A percentile compares a stretch with the other conserved stretches of the same genome.
Conservation (phyloP, 1,284 basidiomycete species). For the Lignosus rhinocerotis region DNA sequence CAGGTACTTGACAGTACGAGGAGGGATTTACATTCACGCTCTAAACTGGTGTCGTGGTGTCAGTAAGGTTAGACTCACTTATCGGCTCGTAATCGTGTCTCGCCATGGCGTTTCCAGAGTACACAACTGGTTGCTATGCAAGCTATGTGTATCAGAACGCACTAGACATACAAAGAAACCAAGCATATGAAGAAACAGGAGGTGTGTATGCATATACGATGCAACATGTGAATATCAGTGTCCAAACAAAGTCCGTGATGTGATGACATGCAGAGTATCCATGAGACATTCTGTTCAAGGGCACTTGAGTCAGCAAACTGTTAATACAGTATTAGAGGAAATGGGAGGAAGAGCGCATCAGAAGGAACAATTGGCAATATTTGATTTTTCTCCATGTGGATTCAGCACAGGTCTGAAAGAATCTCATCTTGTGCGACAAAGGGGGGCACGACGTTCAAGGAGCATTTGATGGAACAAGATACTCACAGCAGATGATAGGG, state of each 20-base stretch:
- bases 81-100: too few relatives aligned
- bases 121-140: too few relatives aligned
- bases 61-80: too few relatives aligned
- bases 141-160: neutral
- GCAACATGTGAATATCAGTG: neutral
- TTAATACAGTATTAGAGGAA: neutral
- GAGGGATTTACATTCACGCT: too few relatives aligned
- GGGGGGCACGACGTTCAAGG: neutral
- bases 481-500: slow-evolving; percentile 28
- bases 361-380: slow-evolving; percentile 38
- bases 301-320: neutral
- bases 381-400: slow-evolving; percentile 34
- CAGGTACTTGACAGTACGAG: too few relatives aligned
- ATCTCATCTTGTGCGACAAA: slow-evolving; percentile 32
- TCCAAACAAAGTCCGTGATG: neutral
- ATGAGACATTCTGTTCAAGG: neutral
- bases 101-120: too few relatives aligned
- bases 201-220: neutral
- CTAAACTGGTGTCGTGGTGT: too few relatives aligned
- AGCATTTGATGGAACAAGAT: neutral
- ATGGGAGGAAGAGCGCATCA: slow-evolving; percentile 22
- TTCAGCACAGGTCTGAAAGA: slow-evolving; percentile 42
- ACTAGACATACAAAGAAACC: neutral
- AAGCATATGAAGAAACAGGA: neutral
- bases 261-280: neutral